Evolutionary conservation across 1,284 basidiomycete species (phyloP).

Genomic region (Austroboletus novae-zelandiae): DNA sequence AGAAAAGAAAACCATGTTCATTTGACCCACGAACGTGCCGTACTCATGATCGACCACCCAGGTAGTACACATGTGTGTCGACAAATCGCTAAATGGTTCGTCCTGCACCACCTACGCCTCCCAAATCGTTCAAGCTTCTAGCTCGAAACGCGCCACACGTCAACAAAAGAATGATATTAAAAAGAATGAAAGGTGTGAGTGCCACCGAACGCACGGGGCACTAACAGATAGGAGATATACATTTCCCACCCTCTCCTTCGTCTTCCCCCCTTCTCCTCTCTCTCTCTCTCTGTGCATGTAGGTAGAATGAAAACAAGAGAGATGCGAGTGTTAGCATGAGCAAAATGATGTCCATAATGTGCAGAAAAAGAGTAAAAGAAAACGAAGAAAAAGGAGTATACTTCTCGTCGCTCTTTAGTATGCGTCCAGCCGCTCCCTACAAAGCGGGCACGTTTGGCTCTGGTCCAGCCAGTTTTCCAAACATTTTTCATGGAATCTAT

Average conservation of each 20-base stretch:
- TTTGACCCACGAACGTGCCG: neutral
- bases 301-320: constrained; percentile 2
- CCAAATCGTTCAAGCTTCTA: neutral
- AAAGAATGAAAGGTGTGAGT: constrained; percentile 24
- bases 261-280: neutral
- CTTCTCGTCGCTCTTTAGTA: constrained; percentile 8
- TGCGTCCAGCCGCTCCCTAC: constrained; percentile 39
- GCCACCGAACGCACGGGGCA: constrained; percentile 1
- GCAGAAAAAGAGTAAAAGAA: neutral
- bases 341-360: constrained; percentile 14
- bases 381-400: neutral
- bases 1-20: neutral
- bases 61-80: neutral
- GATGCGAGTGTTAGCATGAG: constrained; percentile 16
- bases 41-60: neutral
- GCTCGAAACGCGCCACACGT: constrained; percentile 6
- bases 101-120: neutral
- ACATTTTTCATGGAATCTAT: constrained; percentile 56
- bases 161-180: constrained; percentile 30
- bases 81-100: neutral
- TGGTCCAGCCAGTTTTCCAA: constrained; percentile 51
- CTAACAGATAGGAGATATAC: constrained; percentile 7
- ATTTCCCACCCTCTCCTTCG: neutral
- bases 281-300: constrained; percentile 6
- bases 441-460: constrained; percentile 55